Base-by-base conservation (phyloP, 1,139 yeast genomes). In the Meyerozyma carpophila region DNA sequence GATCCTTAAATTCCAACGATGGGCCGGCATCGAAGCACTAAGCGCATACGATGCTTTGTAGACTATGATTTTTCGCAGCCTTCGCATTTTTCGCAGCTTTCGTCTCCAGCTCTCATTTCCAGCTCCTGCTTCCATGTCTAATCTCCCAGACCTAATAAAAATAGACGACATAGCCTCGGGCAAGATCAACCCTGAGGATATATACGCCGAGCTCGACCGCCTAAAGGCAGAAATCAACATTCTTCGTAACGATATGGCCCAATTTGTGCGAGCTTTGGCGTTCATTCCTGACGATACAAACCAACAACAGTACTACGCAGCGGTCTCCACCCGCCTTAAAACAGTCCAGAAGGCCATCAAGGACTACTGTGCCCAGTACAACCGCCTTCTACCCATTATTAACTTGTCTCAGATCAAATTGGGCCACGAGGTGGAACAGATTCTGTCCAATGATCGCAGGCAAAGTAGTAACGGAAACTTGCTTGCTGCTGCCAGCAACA, bases 161-260 rank as follows among this genome's bases (percentile, higher is more conserved):
- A 72, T 73, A n/a, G 77, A 73, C 50, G 78, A 73, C 50, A 68
- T 73, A 32, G 61, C 75, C 7, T 66, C 74, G 11, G 77, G 77
- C 5, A 65, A 60, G 47, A 65, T 73, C 18, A 69, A 69, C 32
- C 71, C 76, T 3, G 55, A 58, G 8, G 49, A 61, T 32, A 63
- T 73, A 39, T 70, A 66, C 47, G 54, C 61, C 29, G 77, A 73
- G 49, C 57, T 73, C 41, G 77, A 73, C 24, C 52, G 75, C 29
- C 55, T 73, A 36, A 73, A 73, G 50, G 59, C 62, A n/a, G 77
- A 73, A 45, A 66, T 72, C 44, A 72, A 71, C 47, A 59, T 69
- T 25, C 57, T 73, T 39, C 61, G 77, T 42, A 70, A 71, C 51
- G 77, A 72, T 48, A 68, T 73, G 76, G 57, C 75, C 11, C 50